These are phyloP conservation scores for Arthrobotrys musiformis DNA, from an alignment of 2,329 filamentous ascomycete species.

Conservation along the genomic window DNA sequence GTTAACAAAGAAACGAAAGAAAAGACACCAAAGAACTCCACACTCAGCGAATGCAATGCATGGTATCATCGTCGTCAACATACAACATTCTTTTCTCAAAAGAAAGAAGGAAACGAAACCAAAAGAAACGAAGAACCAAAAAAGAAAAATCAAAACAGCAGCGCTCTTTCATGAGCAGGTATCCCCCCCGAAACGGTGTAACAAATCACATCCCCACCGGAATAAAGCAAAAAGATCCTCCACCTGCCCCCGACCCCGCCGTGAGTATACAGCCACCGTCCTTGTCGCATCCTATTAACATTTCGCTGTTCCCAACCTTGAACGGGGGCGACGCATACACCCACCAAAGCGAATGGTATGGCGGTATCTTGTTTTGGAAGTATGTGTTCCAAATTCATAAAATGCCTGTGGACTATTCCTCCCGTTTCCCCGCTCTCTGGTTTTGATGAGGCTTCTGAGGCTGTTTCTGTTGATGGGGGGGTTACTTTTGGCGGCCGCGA, in stretches of 20 bases:
- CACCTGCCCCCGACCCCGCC: constrained; percentile 66
- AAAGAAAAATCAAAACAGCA: constrained; percentile 26
- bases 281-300: constrained; percentile 55
- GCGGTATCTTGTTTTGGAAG: constrained; percentile 16
- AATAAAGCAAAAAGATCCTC: constrained; percentile 77
- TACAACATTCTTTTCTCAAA: no score
- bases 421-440: constrained; percentile 68
- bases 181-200: constrained; percentile 71
- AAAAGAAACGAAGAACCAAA: constrained; percentile 30
- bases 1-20: no score
- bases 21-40: no score
- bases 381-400: constrained; percentile 43
- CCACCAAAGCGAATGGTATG: constrained; percentile 30
- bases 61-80: no score
- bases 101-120: no score
- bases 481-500: constrained; percentile 60
- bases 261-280: constrained; percentile 51
- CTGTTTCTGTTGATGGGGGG: background rate
- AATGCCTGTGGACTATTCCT: background rate
- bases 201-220: constrained; percentile 74
- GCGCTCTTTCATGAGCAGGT: constrained; percentile 60
- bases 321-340: constrained; percentile 30
- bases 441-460: constrained; percentile 60
- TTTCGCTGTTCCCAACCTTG: constrained; percentile 43
- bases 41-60: no score